A percentile compares a stretch with the other conserved stretches of the same genome.
Evolutionary conservation across 331 rosid species (phyloP).

Genomic region (Quercus tomentella): DNA sequence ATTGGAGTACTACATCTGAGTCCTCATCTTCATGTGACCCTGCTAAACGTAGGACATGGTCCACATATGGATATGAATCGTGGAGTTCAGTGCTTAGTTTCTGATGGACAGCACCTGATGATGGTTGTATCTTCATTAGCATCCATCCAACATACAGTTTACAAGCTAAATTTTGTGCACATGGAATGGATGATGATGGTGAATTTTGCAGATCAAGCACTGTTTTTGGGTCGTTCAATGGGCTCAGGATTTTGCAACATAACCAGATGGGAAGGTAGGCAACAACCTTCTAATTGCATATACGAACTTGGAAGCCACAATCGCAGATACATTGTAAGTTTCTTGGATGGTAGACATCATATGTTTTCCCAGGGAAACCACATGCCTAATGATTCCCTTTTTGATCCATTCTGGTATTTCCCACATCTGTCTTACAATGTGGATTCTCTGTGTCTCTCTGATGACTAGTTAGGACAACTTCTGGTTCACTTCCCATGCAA

Average conservation of each 20-base stretch:
- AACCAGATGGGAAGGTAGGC: background rate
- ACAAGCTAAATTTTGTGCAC: background rate
- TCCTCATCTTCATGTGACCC: background rate
- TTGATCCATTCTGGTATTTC: too few relatives aligned
- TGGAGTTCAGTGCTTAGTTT: background rate
- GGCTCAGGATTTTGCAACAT: background rate
- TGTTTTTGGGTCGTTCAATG: background rate
- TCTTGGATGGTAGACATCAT: background rate
- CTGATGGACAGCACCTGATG: background rate
- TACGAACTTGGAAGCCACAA: background rate
- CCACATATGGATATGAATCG: too few relatives aligned
- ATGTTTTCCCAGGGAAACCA: too few relatives aligned
- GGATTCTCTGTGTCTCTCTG: too few relatives aligned
- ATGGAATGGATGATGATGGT: background rate
- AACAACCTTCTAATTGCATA: background rate
- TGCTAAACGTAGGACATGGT: background rate
- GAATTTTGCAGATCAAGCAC: background rate
- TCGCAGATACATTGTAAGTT: too few relatives aligned
- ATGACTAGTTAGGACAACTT: too few relatives aligned
- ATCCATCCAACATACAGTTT: background rate
- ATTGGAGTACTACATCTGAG: background rate
- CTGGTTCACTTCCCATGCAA: too few relatives aligned
- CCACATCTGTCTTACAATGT: too few relatives aligned
- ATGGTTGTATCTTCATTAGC: background rate
- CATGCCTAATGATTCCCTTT: too few relatives aligned